phyloP scores from a whole-genome alignment of 306 rosid genomes.

The Crotalaria pallida region DNA sequence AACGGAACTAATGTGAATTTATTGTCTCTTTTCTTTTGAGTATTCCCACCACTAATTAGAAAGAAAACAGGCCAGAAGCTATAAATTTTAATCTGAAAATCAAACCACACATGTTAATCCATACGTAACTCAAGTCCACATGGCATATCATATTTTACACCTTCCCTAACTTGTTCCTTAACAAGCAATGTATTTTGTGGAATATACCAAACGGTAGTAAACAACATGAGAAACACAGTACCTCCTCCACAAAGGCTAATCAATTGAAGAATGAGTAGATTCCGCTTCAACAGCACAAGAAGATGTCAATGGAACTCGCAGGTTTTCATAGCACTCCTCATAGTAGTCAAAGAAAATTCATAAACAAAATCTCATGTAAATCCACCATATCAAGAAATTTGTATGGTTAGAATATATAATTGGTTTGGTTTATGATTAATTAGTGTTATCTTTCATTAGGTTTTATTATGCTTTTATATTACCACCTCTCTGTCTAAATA shows the following conservation, averaged over 20 bases:
- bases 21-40: neutral
- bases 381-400: neutral
- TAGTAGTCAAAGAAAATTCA: slow-evolving; percentile 55
- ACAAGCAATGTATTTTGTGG: slow-evolving; percentile 62
- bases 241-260: slow-evolving; percentile 59
- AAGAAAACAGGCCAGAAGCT: neutral
- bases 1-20: neutral
- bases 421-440: too few species aligned
- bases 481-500: too few species aligned
- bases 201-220: slow-evolving; percentile 37
- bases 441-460: too few species aligned
- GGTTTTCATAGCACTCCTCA: slow-evolving; percentile 60
- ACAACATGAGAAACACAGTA: slow-evolving; percentile 61
- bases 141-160: slow-evolving; percentile 70
- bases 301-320: slow-evolving; percentile 58
- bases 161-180: slow-evolving; percentile 60
- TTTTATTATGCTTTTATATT: too few species aligned
- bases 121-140: slow-evolving; percentile 37
- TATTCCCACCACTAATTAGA: neutral
- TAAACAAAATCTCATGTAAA: slow-evolving; percentile 7
- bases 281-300: slow-evolving; percentile 51
- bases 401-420: too few species aligned
- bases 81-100: neutral
- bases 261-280: slow-evolving; percentile 57
- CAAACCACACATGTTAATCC: neutral